Evolutionary conservation across 2,329 filamentous ascomycete species (phyloP), one percentile per base, ranked within the genome.

Genomic region (Phaeosphaeriaceae sp.): DNA sequence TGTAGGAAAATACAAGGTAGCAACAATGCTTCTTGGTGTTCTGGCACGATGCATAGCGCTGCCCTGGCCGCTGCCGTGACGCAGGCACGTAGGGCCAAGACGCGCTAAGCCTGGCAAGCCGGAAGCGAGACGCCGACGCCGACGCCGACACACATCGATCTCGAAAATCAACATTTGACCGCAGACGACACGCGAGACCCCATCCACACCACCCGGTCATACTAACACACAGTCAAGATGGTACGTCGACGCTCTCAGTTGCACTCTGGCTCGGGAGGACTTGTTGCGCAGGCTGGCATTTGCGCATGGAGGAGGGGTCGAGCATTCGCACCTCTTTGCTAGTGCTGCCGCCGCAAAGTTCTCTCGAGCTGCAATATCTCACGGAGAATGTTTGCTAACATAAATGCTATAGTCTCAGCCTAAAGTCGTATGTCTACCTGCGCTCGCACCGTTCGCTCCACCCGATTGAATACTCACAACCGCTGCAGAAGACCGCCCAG

Each of bases 401-500:
- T 65, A 67, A 67, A 56, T 74, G 51, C 20, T 61, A 51, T 74
- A 88, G 85, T 88, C 87, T 81, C 48, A 49, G 41, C 57, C 69
- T 77, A 88, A 89, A 88, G 92, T 99, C 68, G 75, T 77, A 76
- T 67, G 75, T 76, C 56, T 44, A 55, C 48, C 42, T 64, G 53
- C 63, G 61, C 54, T 56, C 54, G 48, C 58, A 56, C 46, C 56
- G 48, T 51, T 33, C 61, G 48, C 56, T 56, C 40, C 67, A 54
- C 85, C 59, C 66, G 66, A 66, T 52, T 56, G 60, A 57, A 66
- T 71, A 71, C 75, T 77, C 62, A 77, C 75, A 72, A 63, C 63
- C 71, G 45, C 58, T 62, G 62, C 63, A 76, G 74, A 98, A 97
- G 91, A 89, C 94, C 83, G 88, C 88, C 85, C 88, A 91, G 85